phyloP scores from a whole-genome alignment of 2,329 filamentous ascomycete species.

The Beauveria brongniartii region DNA sequence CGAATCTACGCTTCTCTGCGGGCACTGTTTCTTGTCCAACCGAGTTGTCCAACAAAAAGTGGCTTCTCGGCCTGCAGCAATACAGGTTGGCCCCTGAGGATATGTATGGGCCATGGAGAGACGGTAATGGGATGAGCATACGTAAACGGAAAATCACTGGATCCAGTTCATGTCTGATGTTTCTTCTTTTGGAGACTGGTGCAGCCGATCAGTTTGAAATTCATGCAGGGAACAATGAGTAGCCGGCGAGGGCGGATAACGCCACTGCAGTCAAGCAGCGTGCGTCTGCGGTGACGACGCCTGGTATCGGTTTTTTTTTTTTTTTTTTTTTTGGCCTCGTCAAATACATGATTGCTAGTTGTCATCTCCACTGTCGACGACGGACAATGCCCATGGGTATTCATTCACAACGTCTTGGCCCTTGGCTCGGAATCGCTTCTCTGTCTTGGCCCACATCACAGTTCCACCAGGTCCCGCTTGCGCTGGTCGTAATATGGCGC shows the following conservation, averaged over 20 bases:
- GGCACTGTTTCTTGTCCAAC: too few relatives aligned
- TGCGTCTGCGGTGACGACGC: too few relatives aligned
- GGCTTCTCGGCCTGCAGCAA: background rate
- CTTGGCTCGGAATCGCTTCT: background rate
- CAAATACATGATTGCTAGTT: too few relatives aligned
- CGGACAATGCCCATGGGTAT: background rate
- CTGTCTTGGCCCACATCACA: background rate
- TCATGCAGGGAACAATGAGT: background rate
- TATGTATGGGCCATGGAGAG: background rate
- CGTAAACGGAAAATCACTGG: background rate
- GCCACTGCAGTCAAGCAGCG: background rate
- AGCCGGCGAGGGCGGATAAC: background rate
- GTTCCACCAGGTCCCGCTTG: slow-evolving; percentile 1
- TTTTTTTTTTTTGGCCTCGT: too few relatives aligned
- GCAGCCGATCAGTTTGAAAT: background rate
- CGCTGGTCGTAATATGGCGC: background rate
- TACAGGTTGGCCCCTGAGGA: background rate
- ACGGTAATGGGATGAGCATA: background rate
- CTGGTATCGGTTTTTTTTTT: too few relatives aligned
- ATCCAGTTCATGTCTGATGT: background rate
- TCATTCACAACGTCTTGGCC: background rate
- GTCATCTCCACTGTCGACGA: too few relatives aligned
- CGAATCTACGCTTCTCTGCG: too few relatives aligned
- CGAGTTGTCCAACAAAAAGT: too few relatives aligned
- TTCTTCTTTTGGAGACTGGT: background rate